A percentile compares a stretch with the other conserved stretches of the same genome.
Conservation (phyloP, 306 rosid genomes). For the Potentilla sterilis region DNA sequence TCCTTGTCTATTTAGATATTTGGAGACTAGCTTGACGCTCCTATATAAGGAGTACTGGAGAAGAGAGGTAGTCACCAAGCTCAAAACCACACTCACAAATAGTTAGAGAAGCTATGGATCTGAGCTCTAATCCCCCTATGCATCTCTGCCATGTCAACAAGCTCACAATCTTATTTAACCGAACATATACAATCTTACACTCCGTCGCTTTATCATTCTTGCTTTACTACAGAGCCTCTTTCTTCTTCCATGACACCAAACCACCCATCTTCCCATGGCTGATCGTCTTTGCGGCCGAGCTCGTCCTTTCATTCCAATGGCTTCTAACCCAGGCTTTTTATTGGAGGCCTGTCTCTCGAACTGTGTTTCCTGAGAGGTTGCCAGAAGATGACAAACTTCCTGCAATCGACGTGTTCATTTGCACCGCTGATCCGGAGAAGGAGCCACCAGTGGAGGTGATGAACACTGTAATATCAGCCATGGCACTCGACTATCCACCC, state of each 20-base stretch:
- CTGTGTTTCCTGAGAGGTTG: slow-evolving; percentile 50
- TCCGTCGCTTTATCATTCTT: slow-evolving; percentile 47
- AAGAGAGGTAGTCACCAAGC: neutral
- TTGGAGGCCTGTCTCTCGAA: slow-evolving; percentile 52
- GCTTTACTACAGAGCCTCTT: slow-evolving; percentile 46
- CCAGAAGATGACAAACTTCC: slow-evolving; percentile 57
- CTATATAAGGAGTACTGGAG: neutral
- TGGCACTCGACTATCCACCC: slow-evolving; percentile 68
- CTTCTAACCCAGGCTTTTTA: slow-evolving; percentile 46
- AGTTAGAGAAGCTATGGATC: slow-evolving; percentile 31
- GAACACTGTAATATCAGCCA: slow-evolving; percentile 70
- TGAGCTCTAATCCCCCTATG: slow-evolving; percentile 34
- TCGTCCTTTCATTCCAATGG: slow-evolving; percentile 66
- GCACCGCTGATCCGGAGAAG: slow-evolving; percentile 60
- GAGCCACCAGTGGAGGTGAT: slow-evolving; percentile 67
- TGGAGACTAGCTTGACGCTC: neutral
- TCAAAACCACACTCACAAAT: neutral
- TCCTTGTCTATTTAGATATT: neutral
- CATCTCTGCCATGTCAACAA: slow-evolving; percentile 44
- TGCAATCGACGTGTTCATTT: slow-evolving; percentile 58
- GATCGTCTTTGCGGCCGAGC: slow-evolving; percentile 54
- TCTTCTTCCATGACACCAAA: slow-evolving; percentile 30
- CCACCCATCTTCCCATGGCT: slow-evolving; percentile 43
- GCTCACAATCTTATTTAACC: slow-evolving; percentile 36
- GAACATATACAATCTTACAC: slow-evolving; percentile 49